phyloP scores from a whole-genome alignment of 2,329 filamentous ascomycete species.

The Alternaria arborescens region DNA sequence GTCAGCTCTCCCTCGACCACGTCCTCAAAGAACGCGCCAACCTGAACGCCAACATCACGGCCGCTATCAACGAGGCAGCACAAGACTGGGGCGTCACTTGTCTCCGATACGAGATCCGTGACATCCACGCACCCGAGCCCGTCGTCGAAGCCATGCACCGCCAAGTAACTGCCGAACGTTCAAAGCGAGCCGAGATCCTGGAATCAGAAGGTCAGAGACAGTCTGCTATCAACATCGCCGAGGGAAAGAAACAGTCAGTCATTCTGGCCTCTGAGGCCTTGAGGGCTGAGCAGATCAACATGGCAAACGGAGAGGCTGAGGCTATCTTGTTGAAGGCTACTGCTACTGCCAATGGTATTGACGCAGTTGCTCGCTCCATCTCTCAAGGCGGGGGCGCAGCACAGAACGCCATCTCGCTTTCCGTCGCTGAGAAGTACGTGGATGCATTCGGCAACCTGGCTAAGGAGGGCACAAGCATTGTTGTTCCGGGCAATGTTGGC shows the following conservation, averaged over 20 bases:
- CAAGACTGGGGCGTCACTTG: slow-evolving; percentile 97
- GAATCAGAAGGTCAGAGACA: slow-evolving; percentile 97
- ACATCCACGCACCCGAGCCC: slow-evolving; percentile 93
- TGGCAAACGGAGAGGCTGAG: slow-evolving; percentile 90
- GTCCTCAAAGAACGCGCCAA: slow-evolving; percentile 96
- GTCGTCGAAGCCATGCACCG: slow-evolving; percentile 98
- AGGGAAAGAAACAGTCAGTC: slow-evolving; percentile 95
- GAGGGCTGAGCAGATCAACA: slow-evolving; percentile 90
- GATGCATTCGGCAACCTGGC: slow-evolving; percentile 92
- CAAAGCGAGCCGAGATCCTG: slow-evolving; percentile 96
- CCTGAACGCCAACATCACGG: slow-evolving; percentile 98
- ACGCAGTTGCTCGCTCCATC: slow-evolving; percentile 82
- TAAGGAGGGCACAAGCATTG: slow-evolving; percentile 92
- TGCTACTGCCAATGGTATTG: slow-evolving; percentile 88
- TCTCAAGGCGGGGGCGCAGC: slow-evolving; percentile 76
- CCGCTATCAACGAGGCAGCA: slow-evolving; percentile 96
- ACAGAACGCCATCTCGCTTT: slow-evolving; percentile 83
- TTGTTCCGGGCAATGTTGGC: slow-evolving; percentile 95
- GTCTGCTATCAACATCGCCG: slow-evolving; percentile 97
- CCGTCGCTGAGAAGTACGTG: slow-evolving; percentile 96
- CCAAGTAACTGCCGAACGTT: slow-evolving; percentile 95
- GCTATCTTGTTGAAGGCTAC: slow-evolving; percentile 86
- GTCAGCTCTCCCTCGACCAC: slow-evolving; percentile 94
- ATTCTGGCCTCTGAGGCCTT: slow-evolving; percentile 95
- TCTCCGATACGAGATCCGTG: slow-evolving; percentile 95